These are phyloP conservation scores for Ilex paraguariensis DNA, from an alignment of 305 asterid species.

Conservation along the genomic window DNA sequence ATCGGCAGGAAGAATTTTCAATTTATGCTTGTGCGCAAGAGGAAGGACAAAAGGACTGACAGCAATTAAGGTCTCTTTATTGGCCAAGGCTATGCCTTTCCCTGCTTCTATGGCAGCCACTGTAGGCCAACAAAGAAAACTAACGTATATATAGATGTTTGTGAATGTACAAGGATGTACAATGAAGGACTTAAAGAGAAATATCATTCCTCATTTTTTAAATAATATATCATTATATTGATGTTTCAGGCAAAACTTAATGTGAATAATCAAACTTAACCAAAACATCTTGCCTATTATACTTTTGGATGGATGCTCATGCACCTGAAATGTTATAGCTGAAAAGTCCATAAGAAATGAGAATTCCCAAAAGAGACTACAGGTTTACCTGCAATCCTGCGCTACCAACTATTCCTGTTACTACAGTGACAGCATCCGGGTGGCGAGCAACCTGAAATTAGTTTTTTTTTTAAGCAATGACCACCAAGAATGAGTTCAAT, in stretches of 20 bases:
- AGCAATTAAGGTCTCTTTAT: slow-evolving; percentile 93
- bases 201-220: too few relatives aligned
- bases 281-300: too few relatives aligned
- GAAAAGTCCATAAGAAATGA: too few relatives aligned
- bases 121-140: slow-evolving; percentile 53
- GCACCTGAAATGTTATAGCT: too few relatives aligned
- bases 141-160: neutral
- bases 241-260: too few relatives aligned
- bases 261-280: too few relatives aligned
- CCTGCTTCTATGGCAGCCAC: slow-evolving; percentile 99
- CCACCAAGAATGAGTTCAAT: slow-evolving; percentile 2
- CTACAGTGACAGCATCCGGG: slow-evolving; percentile 89
- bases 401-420: slow-evolving; percentile 95
- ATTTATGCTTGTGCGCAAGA: slow-evolving; percentile 90
- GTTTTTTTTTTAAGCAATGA: slow-evolving; percentile 5
- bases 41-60: slow-evolving; percentile 99
- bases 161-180: too few relatives aligned
- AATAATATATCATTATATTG: too few relatives aligned
- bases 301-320: too few relatives aligned
- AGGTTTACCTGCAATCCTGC: slow-evolving; percentile 85
- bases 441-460: slow-evolving; percentile 85
- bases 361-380: neutral
- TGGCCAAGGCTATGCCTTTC: slow-evolving; percentile 93
- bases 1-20: slow-evolving; percentile 99
- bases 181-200: too few relatives aligned